Evolutionary conservation across 164 flowering plant species (phyloP).

Genomic region (Euptelea pleiosperma): DNA sequence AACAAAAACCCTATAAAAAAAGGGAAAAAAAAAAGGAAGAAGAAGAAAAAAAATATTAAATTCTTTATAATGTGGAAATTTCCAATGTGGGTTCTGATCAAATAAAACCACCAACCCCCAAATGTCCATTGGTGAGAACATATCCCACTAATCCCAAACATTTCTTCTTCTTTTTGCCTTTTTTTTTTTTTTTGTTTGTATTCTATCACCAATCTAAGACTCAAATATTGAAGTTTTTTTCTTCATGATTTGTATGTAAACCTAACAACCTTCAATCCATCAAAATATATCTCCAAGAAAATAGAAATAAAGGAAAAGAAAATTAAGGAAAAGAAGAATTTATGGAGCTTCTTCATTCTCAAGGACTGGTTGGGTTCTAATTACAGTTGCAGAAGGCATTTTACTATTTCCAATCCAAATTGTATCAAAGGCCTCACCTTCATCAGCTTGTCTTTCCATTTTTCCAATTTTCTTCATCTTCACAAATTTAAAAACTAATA

Average conservation of each 20-base stretch:
- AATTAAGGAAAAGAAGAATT: background rate
- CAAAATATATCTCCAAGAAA: background rate
- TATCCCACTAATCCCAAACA: too few species aligned
- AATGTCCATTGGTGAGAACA: too few species aligned
- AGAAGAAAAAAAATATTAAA: too few species aligned
- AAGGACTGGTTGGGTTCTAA: constrained; percentile 59
- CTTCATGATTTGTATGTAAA: background rate
- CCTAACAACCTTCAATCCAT: background rate
- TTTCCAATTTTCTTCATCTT: constrained; percentile 32
- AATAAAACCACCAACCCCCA: too few species aligned
- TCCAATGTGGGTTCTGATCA: too few species aligned
- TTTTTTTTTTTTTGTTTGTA: too few species aligned
- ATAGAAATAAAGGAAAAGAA: background rate
- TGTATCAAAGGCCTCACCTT: constrained; percentile 46
- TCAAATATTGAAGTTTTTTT: too few species aligned
- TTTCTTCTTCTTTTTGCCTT: too few species aligned
- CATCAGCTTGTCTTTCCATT: constrained; percentile 56
- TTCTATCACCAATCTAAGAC: too few species aligned
- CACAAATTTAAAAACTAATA: constrained; percentile 18
- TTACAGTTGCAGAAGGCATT: constrained; percentile 60
- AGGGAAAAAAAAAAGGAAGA: too few species aligned
- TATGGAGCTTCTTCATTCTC: constrained; percentile 47
- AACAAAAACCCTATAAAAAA: too few species aligned
- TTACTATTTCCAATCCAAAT: constrained; percentile 50
- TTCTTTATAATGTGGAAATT: too few species aligned